Conservation (phyloP, 371 early-diverging fungal genomes). For the Mortierella sp. region DNA sequence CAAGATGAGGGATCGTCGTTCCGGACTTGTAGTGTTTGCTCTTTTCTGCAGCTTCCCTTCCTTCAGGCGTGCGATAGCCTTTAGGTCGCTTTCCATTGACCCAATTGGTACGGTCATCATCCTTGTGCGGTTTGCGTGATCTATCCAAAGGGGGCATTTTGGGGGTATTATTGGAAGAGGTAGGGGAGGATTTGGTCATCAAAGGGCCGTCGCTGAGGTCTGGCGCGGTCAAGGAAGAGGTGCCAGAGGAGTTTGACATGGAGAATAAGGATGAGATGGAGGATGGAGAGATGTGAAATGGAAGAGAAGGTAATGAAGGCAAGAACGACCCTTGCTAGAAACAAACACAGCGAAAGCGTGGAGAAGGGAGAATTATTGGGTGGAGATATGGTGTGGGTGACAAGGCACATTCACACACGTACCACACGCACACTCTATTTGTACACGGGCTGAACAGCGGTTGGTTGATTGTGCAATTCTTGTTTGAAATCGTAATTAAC, state of each 20-base stretch:
- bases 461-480: conserved; percentile 20
- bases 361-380: background rate
- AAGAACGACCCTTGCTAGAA: background rate
- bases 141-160: background rate
- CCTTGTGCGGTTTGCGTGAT: conserved; percentile 22
- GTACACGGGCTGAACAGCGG: conserved; percentile 22
- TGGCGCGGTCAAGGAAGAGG: background rate
- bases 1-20: conserved; percentile 51
- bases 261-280: background rate
- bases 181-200: conserved; percentile 1
- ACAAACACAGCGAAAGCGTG: background rate
- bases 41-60: conserved; percentile 47
- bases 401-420: background rate
- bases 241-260: background rate
- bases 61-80: conserved; percentile 44
- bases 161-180: background rate
- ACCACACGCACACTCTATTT: background rate
- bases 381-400: background rate
- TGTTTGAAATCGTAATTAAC: conserved; percentile 30
- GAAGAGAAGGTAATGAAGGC: background rate
- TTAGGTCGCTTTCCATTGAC: conserved; percentile 50
- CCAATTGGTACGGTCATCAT: conserved; percentile 39
- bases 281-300: background rate
- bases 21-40: conserved; percentile 49
- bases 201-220: conserved; percentile 5